Conservation (phyloP, 768 basidiomycete genomes). For the Lyophyllum shimeji region DNA sequence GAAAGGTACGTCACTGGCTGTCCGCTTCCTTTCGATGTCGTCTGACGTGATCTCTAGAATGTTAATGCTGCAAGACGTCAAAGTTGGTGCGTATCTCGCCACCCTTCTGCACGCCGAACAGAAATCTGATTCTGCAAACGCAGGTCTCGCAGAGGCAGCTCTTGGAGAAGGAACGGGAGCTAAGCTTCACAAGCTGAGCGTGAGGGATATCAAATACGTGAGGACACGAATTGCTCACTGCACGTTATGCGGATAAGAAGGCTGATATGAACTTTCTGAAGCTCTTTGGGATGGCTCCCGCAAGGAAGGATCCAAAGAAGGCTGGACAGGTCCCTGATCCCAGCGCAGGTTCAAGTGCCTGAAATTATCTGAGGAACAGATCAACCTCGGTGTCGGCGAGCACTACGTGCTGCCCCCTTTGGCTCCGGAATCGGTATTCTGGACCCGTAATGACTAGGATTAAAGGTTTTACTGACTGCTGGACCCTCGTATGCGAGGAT, state of each 20-base stretch:
- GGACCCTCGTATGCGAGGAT: background rate
- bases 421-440: background rate
- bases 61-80: constrained; percentile 67
- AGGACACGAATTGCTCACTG: constrained; percentile 14
- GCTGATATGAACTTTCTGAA: constrained; percentile 11
- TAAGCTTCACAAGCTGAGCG: constrained; percentile 63
- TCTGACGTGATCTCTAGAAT: constrained; percentile 42
- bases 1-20: constrained; percentile 54
- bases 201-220: constrained; percentile 68
- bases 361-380: background rate
- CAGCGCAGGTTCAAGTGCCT: background rate
- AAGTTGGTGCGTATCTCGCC: constrained; percentile 42
- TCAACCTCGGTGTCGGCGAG: background rate
- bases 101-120: background rate
- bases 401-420: background rate
- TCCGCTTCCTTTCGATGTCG: background rate
- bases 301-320: constrained; percentile 3
- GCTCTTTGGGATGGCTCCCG: constrained; percentile 37
- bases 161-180: constrained; percentile 66
- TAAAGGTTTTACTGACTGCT: background rate
- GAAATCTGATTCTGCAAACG: background rate
- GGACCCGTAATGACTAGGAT: background rate
- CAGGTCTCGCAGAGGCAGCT: constrained; percentile 64
- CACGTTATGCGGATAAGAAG: too few species aligned
- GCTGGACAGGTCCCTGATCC: background rate